Percentiles rank a stretch among this genome's conserved stretches.
phyloP scores from a whole-genome alignment of 2,329 filamentous ascomycete genomes.

The Acrocalymma vagum region DNA sequence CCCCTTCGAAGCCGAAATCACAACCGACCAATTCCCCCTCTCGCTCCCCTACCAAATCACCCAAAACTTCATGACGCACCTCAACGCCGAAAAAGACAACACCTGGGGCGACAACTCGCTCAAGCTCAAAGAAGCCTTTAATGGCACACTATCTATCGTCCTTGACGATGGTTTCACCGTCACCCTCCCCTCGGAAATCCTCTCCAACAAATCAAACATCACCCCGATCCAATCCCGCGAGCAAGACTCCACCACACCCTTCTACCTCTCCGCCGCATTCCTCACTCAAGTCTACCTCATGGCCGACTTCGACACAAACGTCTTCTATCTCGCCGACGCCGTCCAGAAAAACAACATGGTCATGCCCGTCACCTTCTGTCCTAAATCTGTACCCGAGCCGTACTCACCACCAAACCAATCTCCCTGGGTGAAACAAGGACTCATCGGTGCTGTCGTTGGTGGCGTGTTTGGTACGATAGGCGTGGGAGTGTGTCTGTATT shows the following conservation, averaged over 20 bases:
- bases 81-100: slow-evolving; percentile 46
- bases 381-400: slow-evolving; percentile 43
- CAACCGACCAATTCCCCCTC: slow-evolving; percentile 53
- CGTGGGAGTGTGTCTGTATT: slow-evolving; percentile 33
- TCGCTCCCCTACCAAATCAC: slow-evolving; percentile 51
- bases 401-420: slow-evolving; percentile 38
- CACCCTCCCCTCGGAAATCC: slow-evolving; percentile 48
- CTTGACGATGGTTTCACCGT: slow-evolving; percentile 51
- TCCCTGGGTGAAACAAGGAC: slow-evolving; percentile 42
- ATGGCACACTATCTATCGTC: slow-evolving; percentile 50
- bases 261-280: slow-evolving; percentile 51
- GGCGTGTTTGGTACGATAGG: slow-evolving; percentile 47
- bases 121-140: slow-evolving; percentile 46
- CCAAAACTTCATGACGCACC: slow-evolving; percentile 48
- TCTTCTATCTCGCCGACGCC: slow-evolving; percentile 53
- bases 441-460: slow-evolving; percentile 50
- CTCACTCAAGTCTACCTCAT: slow-evolving; percentile 55
- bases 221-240: slow-evolving; percentile 44
- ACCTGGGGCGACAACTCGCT: slow-evolving; percentile 48
- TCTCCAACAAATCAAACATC: slow-evolving; percentile 49
- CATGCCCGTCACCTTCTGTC: slow-evolving; percentile 52
- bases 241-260: slow-evolving; percentile 35
- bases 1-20: slow-evolving; percentile 51
- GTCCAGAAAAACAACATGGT: slow-evolving; percentile 50
- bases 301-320: slow-evolving; percentile 50